Percentiles rank a stretch among this genome's conserved stretches.
Evolutionary conservation across 768 basidiomycete species (phyloP).

Genomic region (Myochromella boudieri): DNA sequence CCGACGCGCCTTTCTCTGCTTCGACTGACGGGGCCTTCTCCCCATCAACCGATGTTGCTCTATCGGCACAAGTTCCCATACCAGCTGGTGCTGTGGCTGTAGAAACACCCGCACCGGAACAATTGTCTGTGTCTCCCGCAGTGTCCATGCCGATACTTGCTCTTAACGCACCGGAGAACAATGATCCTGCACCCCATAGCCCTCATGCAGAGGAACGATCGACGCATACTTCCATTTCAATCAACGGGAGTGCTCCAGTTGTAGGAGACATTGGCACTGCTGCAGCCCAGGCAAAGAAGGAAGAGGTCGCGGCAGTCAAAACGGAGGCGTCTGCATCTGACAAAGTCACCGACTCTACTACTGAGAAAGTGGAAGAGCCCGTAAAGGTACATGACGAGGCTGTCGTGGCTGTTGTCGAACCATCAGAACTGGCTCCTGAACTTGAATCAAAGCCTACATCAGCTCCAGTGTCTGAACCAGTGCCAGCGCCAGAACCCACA

Average conservation of each 20-base stretch:
- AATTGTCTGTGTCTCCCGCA: slow-evolving; percentile 6
- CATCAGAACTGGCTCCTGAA: too few species aligned
- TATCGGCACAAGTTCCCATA: too few species aligned
- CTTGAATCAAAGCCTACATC: too few species aligned
- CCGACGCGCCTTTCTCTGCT: too few species aligned
- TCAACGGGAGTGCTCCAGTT: slow-evolving; percentile 3
- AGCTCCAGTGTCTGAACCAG: too few species aligned
- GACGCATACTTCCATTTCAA: slow-evolving; percentile 2
- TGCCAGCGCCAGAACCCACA: too few species aligned
- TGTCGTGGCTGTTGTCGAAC: too few species aligned
- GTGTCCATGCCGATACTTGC: slow-evolving; percentile 39
- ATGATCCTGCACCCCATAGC: slow-evolving; percentile 19
- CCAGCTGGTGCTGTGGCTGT: neutral
- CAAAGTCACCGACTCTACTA: neutral
- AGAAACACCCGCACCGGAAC: slow-evolving; percentile 7
- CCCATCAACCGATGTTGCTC: too few species aligned
- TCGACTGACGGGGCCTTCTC: too few species aligned
- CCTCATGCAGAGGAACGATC: neutral
- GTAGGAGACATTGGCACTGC: slow-evolving; percentile 5
- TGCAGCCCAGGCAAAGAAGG: slow-evolving; percentile 4
- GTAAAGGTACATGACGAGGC: too few species aligned
- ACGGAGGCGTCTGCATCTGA: neutral
- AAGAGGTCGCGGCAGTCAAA: slow-evolving; percentile 1
- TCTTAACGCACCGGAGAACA: slow-evolving; percentile 40
- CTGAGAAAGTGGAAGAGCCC: neutral